Evolutionary conservation across 495 filamentous ascomycete species (phyloP), one percentile per base, ranked within the genome.

Genomic region (Penicillium cinerascens): DNA sequence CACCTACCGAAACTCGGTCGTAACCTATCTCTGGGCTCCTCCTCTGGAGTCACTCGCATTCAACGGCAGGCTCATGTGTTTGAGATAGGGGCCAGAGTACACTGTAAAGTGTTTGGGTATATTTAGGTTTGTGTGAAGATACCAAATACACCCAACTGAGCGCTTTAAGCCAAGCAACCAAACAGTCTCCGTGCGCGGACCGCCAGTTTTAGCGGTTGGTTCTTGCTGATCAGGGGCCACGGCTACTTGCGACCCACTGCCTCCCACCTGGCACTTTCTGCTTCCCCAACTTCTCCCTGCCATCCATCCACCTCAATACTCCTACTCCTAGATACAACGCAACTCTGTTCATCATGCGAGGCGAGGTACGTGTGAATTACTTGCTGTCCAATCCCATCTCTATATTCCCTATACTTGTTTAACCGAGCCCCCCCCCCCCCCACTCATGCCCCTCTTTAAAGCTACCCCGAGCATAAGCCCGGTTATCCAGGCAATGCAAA

Each of bases 351-450:
- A 69, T 18, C 21, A 72, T 72, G 69, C 51, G 69, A 52, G 69
- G 69, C 53, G 69, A 72, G 60, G 69, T 72, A 63, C 23, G 66
- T 56, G 25, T 36, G 20, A n/a, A n/a, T n/a, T n/a, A n/a, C n/a
- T 26, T 42, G 21, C 36, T 39, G n/a, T 18, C 22, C 18, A 8
- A 0, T n/a, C 25, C 15, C 5, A 11, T 11, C 8, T 15, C 37
- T 17, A 17, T 33, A 7, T 7, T 43, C 38, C 49, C 33, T 18
- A 41, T 55, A 26, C 58, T 59, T 54, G 53, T 53, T n/a, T 52
- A 39, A 55, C 48, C 7, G 22, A n/a, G n/a, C n/a, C n/a, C n/a
- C n/a, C n/a, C n/a, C n/a, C n/a, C n/a, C 6, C 48, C 49, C 55
- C 38, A 41, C 60, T 52, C 45, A 56, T 50, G 55, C 60, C 43